Evolutionary conservation across 2,329 filamentous ascomycete species (phyloP).

Genomic region (Fusarium succisae): DNA sequence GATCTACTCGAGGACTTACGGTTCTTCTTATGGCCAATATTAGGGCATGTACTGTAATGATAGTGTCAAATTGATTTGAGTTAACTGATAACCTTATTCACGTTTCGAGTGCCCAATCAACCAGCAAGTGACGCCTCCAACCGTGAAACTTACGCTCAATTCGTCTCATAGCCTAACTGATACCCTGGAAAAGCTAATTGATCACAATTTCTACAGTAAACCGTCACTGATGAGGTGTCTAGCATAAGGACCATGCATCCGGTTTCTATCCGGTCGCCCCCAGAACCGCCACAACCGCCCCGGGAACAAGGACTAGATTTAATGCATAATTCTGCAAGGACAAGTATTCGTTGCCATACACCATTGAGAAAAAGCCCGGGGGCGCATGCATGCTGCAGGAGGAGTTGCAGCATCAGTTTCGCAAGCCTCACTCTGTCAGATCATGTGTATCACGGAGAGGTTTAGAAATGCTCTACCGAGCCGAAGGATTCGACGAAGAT

Average conservation of each 20-base stretch:
- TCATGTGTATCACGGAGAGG: constrained; percentile 8
- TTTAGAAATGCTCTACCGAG: neutral
- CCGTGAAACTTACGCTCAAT: neutral
- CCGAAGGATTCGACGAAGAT: neutral
- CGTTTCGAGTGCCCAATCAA: neutral
- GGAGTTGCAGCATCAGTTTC: constrained; percentile 3
- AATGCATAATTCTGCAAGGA: neutral
- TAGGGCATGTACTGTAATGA: constrained; percentile 11
- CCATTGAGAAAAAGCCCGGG: constrained; percentile 7
- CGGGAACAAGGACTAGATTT: constrained; percentile 6
- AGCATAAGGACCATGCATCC: constrained; percentile 12
- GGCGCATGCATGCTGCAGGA: constrained; percentile 12
- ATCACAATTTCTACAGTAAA: neutral
- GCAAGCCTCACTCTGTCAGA: constrained; percentile 18
- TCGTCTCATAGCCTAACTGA: neutral
- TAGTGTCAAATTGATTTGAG: constrained; percentile 13
- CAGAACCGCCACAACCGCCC: constrained; percentile 11
- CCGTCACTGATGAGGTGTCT: constrained; percentile 18
- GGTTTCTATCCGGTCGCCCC: constrained; percentile 19
- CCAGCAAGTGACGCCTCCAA: neutral
- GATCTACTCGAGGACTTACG: neutral
- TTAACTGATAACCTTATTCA: neutral
- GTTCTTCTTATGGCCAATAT: neutral
- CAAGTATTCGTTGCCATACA: constrained; percentile 2
- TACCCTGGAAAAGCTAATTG: neutral